phyloP scores from a whole-genome alignment of 306 rosid genomes.

The Sphenostylis stenocarpa region DNA sequence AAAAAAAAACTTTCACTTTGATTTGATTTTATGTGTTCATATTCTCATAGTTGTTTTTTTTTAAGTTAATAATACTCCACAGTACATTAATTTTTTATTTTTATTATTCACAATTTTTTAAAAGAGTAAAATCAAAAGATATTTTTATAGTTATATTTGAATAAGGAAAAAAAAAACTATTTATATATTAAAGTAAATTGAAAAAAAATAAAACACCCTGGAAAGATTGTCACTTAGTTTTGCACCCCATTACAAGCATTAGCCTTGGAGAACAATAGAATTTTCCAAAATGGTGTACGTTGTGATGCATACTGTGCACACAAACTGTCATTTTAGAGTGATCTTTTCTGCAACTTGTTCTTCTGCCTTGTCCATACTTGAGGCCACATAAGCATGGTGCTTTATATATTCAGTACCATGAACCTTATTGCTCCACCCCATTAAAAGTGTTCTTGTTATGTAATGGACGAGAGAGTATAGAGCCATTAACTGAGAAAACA shows the following conservation, averaged over 20 bases:
- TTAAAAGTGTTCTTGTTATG: background rate
- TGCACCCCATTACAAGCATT: constrained; percentile 21
- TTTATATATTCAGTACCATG: constrained; percentile 29
- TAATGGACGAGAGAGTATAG: background rate
- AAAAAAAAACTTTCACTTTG: too few species aligned
- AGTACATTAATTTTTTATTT: background rate
- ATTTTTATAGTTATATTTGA: background rate
- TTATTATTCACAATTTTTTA: background rate
- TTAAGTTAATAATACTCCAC: too few species aligned
- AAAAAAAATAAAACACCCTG: background rate
- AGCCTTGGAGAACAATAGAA: constrained; percentile 9
- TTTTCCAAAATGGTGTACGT: background rate
- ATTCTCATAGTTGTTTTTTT: too few species aligned
- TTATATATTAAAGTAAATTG: background rate
- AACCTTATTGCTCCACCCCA: constrained; percentile 22
- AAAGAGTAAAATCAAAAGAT: background rate
- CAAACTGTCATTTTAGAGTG: constrained; percentile 7
- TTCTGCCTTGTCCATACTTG: constrained; percentile 35
- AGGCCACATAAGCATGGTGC: constrained; percentile 25
- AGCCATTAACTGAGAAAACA: constrained; percentile 10
- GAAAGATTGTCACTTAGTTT: constrained; percentile 26
- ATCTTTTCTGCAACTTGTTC: constrained; percentile 33
- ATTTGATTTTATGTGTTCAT: too few species aligned
- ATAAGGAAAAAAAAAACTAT: background rate
- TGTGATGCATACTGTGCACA: constrained; percentile 17